Evolutionary conservation across 2,329 filamentous ascomycete genomes (phyloP), one percentile per base, ranked within the genome.

Genomic region (Penicillium olsonii): DNA sequence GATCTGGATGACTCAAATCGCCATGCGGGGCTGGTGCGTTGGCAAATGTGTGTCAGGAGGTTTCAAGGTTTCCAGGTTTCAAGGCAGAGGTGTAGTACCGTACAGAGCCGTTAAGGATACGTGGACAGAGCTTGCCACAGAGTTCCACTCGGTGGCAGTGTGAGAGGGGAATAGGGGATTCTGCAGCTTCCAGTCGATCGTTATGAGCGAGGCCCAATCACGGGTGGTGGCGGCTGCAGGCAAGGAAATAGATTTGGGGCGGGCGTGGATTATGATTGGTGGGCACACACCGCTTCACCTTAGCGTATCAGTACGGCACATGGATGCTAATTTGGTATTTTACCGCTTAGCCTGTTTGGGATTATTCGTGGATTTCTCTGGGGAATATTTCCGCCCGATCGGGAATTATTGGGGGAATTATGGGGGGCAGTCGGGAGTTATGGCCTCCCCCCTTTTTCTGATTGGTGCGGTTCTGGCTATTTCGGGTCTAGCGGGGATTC

Each of bases 41-140:
- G 47, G 47, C 47, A 50, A 40, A 46, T 40, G 47, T 45, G 42
- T 45, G 42, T 50, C 47, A 50, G 47, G 42, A 50, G 48, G 48
- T 50, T 46, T 47, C 39, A 37, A n/a, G 29, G 29, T 29, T 29
- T 14, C 26, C 11, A 43, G 45, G 31, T 35, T 35, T 35, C 33
- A 18, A 43, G 45, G 45, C 33, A 43, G 31, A 43, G 27, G 42
- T 22, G 17, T 17, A 15, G 31, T n/a, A n/a, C 22, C 12, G 17
- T 24, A 24, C 22, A 24, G n/a, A n/a, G n/a, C n/a, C n/a, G n/a
- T 8, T 24, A 24, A 24, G 37, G 40, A 49, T 49, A 49, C 47
- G 47, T 49, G 47, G 42, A 41, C 37, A 45, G 33, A 35, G 43
- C 43, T 46, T 50, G 47, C 47, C 47, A 49, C 47, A 40, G 12